Evolutionary conservation across 805 yeast genomes (phyloP), one percentile per base, ranked within the genome.

Genomic region (Candida rishiriensis): DNA sequence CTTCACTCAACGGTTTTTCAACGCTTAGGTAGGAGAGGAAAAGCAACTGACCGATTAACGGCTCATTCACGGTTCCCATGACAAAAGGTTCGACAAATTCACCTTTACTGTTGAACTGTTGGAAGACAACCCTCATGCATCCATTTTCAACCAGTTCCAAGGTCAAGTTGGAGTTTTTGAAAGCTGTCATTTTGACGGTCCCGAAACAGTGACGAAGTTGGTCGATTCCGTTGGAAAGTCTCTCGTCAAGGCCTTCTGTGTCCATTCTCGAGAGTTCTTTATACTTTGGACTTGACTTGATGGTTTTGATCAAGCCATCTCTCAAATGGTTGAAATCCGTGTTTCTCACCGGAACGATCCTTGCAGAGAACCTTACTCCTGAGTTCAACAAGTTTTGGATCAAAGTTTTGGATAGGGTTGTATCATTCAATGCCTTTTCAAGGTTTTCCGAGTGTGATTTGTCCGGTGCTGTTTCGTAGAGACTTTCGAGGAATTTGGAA

Each of bases 281-380:
- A 41, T 83, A 77, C 47, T 73, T 66, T 2, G 84, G 80, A 56
- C 79, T 79, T 31, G 88, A 84, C 61, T 83, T 70, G 38, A 88
- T 76, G 15, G 96, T 80, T 60, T 90, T 83, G 39, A 88, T 76
- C 48, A 93, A 76, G 0, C 98, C 98, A 59, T 93, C 98, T 52
- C 85, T 78, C 56, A 91, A 66, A 60, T 93, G 98, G 50, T 81
- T 80, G 65, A 85, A 89, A 65, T 91, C 97, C 1, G 98, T 91
- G 62, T 86, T 88, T 59, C 97, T 78, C 14, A 84, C 81, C 0
- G 99, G 97, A 10, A 85, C 81, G 46, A 91, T 83, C 50, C 95
- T 72, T 21, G 89, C 83, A 37, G 81, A 69, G 53, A 88, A 74
- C 45, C 80, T 75, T 31, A 84, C 76, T 12, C 81, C 78, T 10